These are phyloP conservation scores for Serendipita sp. DNA, from an alignment of 768 basidiomycete species.

Conservation along the genomic window DNA sequence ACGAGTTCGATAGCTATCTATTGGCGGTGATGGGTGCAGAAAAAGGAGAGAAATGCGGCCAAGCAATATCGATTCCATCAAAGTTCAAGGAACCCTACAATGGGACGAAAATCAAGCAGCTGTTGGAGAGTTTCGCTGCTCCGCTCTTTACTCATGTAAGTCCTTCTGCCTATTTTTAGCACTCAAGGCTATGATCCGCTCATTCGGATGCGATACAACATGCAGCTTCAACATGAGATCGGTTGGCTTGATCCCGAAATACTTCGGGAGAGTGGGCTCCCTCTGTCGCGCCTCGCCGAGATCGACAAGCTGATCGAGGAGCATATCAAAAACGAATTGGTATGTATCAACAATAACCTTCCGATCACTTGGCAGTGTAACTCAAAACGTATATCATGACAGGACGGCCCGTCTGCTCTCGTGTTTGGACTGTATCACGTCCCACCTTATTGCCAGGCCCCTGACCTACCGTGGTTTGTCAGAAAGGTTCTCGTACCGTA, in stretches of 20 bases:
- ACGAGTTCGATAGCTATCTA: not conserved
- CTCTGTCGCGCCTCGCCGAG: not conserved
- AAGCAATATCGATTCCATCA: not conserved
- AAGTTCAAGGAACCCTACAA: not conserved
- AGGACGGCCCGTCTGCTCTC: not conserved
- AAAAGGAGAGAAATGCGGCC: not conserved
- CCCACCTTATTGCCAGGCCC: not conserved
- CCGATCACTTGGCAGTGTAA: no score
- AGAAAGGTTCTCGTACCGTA: not conserved
- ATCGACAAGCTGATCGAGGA: not conserved
- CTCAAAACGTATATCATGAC: no score
- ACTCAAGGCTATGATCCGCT: no score
- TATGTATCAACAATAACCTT: no score
- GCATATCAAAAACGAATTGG: not conserved
- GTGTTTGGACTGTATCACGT: not conserved
- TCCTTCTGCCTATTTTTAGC: not conserved
- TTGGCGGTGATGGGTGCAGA: not conserved
- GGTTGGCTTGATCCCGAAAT: not conserved
- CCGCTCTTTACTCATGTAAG: not conserved
- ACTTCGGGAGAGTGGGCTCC: not conserved
- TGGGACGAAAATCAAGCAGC: not conserved
- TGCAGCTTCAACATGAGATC: not conserved
- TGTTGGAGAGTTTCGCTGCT: not conserved
- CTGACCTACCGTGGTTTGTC: not conserved
- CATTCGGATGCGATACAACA: no score